phyloP scores from a whole-genome alignment of 345 rosid species.

The Rhodomyrtus tomentosa region DNA sequence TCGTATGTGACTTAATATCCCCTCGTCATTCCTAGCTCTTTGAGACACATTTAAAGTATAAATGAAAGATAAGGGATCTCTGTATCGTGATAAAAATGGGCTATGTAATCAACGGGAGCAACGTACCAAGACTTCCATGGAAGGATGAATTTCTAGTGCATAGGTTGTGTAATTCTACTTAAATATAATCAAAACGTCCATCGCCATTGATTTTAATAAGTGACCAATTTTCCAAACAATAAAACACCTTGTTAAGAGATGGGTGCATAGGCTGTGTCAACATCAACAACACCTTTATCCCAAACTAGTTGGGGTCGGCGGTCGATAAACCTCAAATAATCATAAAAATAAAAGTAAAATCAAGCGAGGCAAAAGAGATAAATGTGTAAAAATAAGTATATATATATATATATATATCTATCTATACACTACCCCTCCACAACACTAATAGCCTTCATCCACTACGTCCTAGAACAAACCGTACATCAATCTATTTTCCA shows the following conservation, averaged over 20 bases:
- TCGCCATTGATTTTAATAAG: background rate
- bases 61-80: background rate
- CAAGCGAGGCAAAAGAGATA: no score
- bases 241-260: background rate
- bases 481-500: no score
- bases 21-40: background rate
- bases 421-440: no score
- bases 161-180: background rate
- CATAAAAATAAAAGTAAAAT: no score
- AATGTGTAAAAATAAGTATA: no score
- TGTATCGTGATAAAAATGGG: background rate
- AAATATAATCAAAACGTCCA: background rate
- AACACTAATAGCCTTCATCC: no score
- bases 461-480: no score
- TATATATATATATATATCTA: no score
- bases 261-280: background rate
- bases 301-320: no score
- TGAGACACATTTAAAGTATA: no score
- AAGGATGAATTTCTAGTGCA: background rate
- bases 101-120: background rate
- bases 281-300: no score
- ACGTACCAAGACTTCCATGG: background rate
- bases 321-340: no score
- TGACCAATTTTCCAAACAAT: background rate
- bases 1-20: background rate